These are phyloP conservation scores for Metschnikowia gelsemii DNA, from an alignment of 805 yeast genomes.

Conservation along the genomic window DNA sequence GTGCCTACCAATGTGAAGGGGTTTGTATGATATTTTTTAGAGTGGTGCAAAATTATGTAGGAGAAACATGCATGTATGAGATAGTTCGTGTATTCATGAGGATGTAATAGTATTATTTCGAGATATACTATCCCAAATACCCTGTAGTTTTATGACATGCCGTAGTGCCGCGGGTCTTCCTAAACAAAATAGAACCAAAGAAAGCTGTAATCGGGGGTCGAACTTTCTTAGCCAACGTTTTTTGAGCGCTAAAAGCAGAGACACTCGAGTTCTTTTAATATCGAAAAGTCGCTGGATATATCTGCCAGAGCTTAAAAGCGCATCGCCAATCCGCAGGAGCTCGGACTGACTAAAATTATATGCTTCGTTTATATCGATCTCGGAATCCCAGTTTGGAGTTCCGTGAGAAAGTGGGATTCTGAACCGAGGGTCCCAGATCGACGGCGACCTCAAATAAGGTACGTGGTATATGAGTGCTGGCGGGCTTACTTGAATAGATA, in stretches of 20 bases:
- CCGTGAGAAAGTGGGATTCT: slow-evolving; percentile 32
- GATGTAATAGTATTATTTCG: not conserved
- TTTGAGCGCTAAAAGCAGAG: slow-evolving; percentile 8
- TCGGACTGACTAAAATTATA: slow-evolving; percentile 46
- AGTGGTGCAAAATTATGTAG: not conserved
- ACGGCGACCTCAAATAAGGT: slow-evolving; percentile 59
- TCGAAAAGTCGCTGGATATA: slow-evolving; percentile 7
- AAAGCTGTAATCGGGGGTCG: slow-evolving; percentile 10
- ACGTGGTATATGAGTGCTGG: slow-evolving; percentile 43
- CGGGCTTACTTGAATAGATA: slow-evolving; percentile 27
- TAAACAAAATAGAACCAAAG: slow-evolving; percentile 9
- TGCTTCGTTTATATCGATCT: slow-evolving; percentile 49
- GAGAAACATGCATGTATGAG: not conserved
- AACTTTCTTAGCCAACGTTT: slow-evolving; percentile 7
- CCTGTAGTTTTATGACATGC: slow-evolving; percentile 10
- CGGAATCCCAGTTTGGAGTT: slow-evolving; percentile 44
- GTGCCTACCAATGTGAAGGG: slow-evolving; percentile 17
- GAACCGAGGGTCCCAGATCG: slow-evolving; percentile 37
- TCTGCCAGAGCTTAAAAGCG: slow-evolving; percentile 7
- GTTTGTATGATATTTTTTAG: slow-evolving; percentile 11
- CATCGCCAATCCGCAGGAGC: slow-evolving; percentile 12
- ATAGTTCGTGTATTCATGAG: not conserved
- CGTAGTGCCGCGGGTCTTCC: slow-evolving; percentile 8
- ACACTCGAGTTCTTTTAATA: not conserved
- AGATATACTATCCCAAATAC: slow-evolving; percentile 11